Evolutionary conservation across 2,329 filamentous ascomycete genomes (phyloP).

Genomic region (Pseudopithomyces maydicus): DNA sequence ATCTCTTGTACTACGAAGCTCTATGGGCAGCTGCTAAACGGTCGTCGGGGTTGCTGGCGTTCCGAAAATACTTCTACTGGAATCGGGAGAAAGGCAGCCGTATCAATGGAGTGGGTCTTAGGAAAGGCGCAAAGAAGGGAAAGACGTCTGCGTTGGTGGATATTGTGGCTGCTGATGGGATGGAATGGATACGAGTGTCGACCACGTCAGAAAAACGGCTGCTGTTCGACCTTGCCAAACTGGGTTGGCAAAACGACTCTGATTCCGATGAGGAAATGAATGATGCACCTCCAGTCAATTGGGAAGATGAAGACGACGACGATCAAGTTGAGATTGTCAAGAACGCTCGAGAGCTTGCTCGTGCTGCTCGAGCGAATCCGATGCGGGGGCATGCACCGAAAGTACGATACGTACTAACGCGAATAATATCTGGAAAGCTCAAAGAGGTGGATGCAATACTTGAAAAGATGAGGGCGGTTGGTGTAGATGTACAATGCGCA

Average conservation of each 20-base stretch:
- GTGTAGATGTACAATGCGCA: constrained; percentile 44
- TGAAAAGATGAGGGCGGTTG: constrained; percentile 58
- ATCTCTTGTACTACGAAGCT: constrained; percentile 67
- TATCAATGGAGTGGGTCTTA: constrained; percentile 29
- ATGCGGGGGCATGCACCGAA: constrained; percentile 65
- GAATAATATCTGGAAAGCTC: constrained; percentile 56
- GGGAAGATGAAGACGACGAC: constrained; percentile 57
- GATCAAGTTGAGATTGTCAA: constrained; percentile 63
- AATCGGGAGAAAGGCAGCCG: constrained; percentile 32
- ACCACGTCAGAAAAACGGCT: constrained; percentile 67
- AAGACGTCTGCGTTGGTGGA: constrained; percentile 65
- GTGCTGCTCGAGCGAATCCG: constrained; percentile 61
- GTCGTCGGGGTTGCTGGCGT: constrained; percentile 60
- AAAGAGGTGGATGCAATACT: constrained; percentile 63
- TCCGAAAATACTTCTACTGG: constrained; percentile 50
- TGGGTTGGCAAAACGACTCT: constrained; percentile 61
- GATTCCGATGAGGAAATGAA: constrained; percentile 52
- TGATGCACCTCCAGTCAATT: constrained; percentile 19
- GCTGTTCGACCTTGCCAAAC: constrained; percentile 70
- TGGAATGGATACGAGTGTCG: constrained; percentile 72
- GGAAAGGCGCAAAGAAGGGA: constrained; percentile 46
- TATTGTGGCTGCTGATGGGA: constrained; percentile 66
- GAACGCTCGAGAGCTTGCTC: constrained; percentile 62
- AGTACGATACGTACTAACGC: constrained; percentile 65
- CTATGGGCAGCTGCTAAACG: constrained; percentile 68